A percentile compares a stretch with the other conserved stretches of the same genome.
These are phyloP conservation scores for Cytospora chrysosperma DNA, from an alignment of 2,329 filamentous ascomycete genomes.

Conservation along the genomic window DNA sequence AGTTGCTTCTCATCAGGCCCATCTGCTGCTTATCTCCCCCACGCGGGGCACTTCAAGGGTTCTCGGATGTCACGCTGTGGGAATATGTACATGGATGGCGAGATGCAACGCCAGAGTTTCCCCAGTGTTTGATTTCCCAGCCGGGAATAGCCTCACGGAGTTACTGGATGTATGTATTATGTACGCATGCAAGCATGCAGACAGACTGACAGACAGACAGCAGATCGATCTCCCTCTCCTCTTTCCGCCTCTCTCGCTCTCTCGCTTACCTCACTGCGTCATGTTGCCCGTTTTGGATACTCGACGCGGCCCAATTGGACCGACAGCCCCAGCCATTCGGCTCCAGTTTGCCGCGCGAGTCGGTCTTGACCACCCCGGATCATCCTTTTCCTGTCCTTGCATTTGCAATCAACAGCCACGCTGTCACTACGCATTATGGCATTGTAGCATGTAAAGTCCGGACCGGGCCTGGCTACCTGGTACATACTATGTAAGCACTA, in stretches of 20 bases:
- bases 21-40: constrained; percentile 19
- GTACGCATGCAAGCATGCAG: too few relatives aligned
- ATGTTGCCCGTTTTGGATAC: constrained; percentile 1
- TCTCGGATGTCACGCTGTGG: not conserved
- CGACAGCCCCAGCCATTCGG: not conserved
- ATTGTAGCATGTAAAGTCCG: not conserved
- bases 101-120: not conserved
- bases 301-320: not conserved
- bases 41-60: constrained; percentile 19
- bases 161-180: too few relatives aligned
- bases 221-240: constrained; percentile 5
- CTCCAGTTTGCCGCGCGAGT: not conserved
- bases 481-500: too few relatives aligned
- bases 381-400: constrained; percentile 1
- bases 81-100: not conserved
- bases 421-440: too few relatives aligned
- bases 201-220: not conserved
- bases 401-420: not conserved
- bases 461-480: not conserved
- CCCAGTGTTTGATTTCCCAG: not conserved
- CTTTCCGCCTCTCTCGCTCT: too few relatives aligned
- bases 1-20: not conserved
- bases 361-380: not conserved
- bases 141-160: not conserved
- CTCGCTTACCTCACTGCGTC: constrained; percentile 21